These are phyloP conservation scores for Phytopythium litorale DNA, from an alignment of 352 stramenopile species.

Conservation along the genomic window DNA sequence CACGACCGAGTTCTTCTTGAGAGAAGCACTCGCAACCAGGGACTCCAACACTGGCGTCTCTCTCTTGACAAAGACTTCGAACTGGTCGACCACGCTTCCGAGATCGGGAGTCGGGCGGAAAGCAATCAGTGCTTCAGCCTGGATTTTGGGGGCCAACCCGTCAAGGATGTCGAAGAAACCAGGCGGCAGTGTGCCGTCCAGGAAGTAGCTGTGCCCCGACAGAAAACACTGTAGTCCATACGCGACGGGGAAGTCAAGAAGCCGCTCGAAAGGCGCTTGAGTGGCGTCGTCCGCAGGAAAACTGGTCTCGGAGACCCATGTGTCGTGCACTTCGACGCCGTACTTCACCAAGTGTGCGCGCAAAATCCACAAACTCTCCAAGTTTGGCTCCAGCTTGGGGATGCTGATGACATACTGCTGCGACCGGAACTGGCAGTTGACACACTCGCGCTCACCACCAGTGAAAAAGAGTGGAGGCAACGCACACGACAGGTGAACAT, in stretches of 20 bases:
- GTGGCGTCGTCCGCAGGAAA: constrained; percentile 4
- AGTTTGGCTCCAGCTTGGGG: constrained; percentile 12
- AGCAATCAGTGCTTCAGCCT: constrained; percentile 39
- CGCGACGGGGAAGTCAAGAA: constrained; percentile 26
- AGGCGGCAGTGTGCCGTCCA: constrained; percentile 30
- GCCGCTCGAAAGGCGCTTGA: not conserved
- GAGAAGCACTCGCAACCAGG: constrained; percentile 14
- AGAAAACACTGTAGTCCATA: constrained; percentile 53
- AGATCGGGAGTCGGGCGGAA: constrained; percentile 23
- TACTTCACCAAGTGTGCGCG: constrained; percentile 45
- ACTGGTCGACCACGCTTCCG: constrained; percentile 26
- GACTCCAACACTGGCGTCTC: constrained; percentile 25
- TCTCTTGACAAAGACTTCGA: constrained; percentile 28
- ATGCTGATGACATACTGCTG: constrained; percentile 32
- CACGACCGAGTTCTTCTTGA: constrained; percentile 23
- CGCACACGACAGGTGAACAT: constrained; percentile 22
- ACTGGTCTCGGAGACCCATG: constrained; percentile 19
- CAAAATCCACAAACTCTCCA: constrained; percentile 32
- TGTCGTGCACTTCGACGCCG: constrained; percentile 43
- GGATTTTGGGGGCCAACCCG: constrained; percentile 25
- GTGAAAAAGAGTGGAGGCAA: constrained; percentile 37
- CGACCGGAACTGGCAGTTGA: constrained; percentile 29
- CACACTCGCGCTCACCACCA: constrained; percentile 23
- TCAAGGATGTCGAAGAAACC: constrained; percentile 35
- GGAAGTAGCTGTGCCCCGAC: constrained; percentile 42